These are phyloP conservation scores for Castanea crenata DNA, from an alignment of 306 rosid species.

Conservation along the genomic window DNA sequence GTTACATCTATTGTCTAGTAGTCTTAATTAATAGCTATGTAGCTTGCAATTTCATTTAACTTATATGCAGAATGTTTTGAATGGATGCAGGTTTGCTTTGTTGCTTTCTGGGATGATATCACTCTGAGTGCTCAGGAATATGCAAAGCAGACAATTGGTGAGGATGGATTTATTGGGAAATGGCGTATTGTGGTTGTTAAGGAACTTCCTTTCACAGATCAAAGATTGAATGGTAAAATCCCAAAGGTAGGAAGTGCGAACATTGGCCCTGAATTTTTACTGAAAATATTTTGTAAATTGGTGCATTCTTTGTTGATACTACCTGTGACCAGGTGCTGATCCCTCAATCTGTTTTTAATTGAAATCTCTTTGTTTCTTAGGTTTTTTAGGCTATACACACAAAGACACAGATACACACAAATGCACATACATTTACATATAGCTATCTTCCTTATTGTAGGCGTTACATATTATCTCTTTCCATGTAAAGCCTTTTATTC, in stretches of 20 bases:
- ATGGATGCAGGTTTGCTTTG: conserved; percentile 85
- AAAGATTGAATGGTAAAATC: conserved; percentile 94
- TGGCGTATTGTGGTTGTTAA: conserved; percentile 82
- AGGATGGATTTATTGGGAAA: conserved; percentile 69
- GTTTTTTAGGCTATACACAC: too few relatives aligned
- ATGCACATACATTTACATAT: too few relatives aligned
- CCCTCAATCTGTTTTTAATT: neutral
- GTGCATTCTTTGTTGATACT: neutral
- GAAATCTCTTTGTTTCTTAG: too few relatives aligned
- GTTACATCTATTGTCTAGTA: conserved; percentile 40
- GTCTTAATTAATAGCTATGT: conserved; percentile 1
- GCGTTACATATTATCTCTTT: neutral
- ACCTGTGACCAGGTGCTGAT: neutral
- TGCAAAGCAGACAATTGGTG: conserved; percentile 54
- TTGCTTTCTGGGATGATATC: conserved; percentile 96
- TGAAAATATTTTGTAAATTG: neutral
- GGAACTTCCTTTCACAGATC: conserved; percentile 90
- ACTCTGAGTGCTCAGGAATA: conserved; percentile 68
- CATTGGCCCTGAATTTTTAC: neutral
- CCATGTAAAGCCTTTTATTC: neutral
- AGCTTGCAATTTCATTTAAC: conserved; percentile 29
- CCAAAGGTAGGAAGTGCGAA: conserved; percentile 44
- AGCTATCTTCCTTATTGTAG: too few relatives aligned
- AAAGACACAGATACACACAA: too few relatives aligned
- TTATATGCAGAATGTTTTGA: conserved; percentile 36